A percentile compares a stretch with the other conserved stretches of the same genome.
These are phyloP conservation scores for Vinca minor DNA, from an alignment of 257 asterid species.

Conservation along the genomic window DNA sequence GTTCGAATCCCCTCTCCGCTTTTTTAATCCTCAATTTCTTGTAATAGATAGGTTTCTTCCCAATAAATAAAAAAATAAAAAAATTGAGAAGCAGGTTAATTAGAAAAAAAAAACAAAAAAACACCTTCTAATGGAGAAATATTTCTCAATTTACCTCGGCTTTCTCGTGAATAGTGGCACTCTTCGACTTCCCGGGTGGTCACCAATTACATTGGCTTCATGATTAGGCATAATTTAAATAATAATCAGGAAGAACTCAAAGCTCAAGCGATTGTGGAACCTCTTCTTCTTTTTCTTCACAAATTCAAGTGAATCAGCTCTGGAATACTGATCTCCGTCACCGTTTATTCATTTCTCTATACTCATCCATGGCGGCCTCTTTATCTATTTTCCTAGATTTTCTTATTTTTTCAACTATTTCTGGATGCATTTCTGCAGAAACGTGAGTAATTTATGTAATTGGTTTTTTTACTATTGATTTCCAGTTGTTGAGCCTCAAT, in stretches of 20 bases:
- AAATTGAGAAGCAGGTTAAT: too few relatives aligned
- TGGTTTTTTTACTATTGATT: conserved; percentile 2
- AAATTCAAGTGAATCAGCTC: neutral
- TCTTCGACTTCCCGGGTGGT: too few relatives aligned
- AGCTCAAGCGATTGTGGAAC: neutral
- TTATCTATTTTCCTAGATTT: conserved; percentile 25
- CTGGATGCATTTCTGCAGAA: conserved; percentile 26
- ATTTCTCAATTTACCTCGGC: too few relatives aligned
- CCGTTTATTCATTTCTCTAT: neutral
- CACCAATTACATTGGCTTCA: too few relatives aligned
- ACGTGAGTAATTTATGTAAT: conserved; percentile 27
- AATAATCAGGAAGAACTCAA: neutral
- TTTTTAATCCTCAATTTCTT: too few relatives aligned
- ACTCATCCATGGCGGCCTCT: conserved; percentile 37
- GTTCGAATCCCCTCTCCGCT: too few relatives aligned
- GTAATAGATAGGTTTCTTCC: too few relatives aligned
- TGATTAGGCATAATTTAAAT: neutral
- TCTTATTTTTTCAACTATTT: conserved; percentile 22
- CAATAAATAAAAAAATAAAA: too few relatives aligned
- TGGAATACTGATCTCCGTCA: neutral
- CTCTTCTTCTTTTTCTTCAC: neutral
- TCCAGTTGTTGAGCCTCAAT: neutral
- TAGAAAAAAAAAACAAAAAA: too few relatives aligned
- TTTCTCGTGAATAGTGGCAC: too few relatives aligned
- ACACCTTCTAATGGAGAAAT: too few relatives aligned